These are phyloP conservation scores for Luffa acutangula DNA, from an alignment of 306 rosid species.

Conservation along the genomic window DNA sequence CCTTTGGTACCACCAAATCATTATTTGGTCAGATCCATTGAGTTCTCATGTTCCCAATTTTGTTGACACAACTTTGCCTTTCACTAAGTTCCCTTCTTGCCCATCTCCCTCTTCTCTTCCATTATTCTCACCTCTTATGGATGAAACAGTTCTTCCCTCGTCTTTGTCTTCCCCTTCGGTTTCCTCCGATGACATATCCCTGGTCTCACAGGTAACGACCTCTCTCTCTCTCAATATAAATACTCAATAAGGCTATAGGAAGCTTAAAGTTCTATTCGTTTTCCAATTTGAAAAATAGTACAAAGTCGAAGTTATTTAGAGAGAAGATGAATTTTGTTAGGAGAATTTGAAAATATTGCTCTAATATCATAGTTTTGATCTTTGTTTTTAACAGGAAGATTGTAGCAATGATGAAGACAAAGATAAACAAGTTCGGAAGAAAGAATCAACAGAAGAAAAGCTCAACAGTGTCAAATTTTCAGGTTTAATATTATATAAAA, in stretches of 20 bases:
- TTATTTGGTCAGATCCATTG: slow-evolving; percentile 46
- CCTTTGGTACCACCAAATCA: slow-evolving; percentile 67
- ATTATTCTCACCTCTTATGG: slow-evolving; percentile 4
- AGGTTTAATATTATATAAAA: not conserved
- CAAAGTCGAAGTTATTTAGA: no score
- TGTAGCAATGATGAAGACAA: slow-evolving; percentile 5
- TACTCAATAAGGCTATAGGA: no score
- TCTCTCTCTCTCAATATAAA: not conserved
- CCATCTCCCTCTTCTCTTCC: slow-evolving; percentile 25
- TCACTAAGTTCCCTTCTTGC: slow-evolving; percentile 23
- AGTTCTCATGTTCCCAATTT: slow-evolving; percentile 6
- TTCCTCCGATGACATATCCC: not conserved
- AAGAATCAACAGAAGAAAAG: slow-evolving; percentile 6
- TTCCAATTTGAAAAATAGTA: no score
- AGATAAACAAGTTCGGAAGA: slow-evolving; percentile 1
- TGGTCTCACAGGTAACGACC: not conserved
- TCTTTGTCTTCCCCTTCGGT: not conserved
- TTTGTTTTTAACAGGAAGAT: not conserved
- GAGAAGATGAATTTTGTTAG: no score
- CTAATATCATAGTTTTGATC: not conserved
- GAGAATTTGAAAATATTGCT: no score
- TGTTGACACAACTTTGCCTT: slow-evolving; percentile 8
- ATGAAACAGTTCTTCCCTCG: not conserved
- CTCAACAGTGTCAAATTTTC: slow-evolving; percentile 6
- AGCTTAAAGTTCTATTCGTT: not conserved